Percentiles rank a stretch among this genome's conserved stretches.
Conservation (phyloP, 1,284 basidiomycete species). For the Cutaneotrichosporon arboriforme region DNA sequence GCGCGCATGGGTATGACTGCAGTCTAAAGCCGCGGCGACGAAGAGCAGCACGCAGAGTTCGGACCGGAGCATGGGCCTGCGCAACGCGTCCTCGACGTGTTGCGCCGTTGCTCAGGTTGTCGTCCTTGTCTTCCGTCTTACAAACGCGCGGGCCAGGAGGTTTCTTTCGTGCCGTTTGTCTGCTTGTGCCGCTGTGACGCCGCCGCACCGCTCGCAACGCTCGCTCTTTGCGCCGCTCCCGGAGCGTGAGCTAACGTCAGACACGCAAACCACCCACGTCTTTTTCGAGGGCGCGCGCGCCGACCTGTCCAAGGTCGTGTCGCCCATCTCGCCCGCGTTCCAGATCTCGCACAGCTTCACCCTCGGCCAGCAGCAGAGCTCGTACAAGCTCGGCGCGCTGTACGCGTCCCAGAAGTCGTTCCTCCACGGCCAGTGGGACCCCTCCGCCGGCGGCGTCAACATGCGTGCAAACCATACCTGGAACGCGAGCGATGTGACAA, state of each 20-base stretch:
- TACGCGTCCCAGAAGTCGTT: slow-evolving; percentile 72
- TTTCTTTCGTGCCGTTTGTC: too few relatives aligned
- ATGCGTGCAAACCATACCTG: slow-evolving; percentile 87
- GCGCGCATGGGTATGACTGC: too few relatives aligned
- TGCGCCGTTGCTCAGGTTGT: too few relatives aligned
- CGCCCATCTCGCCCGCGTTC: slow-evolving; percentile 81
- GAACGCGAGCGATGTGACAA: slow-evolving; percentile 72
- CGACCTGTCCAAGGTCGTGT: slow-evolving; percentile 90
- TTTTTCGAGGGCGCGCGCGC: slow-evolving; percentile 96
- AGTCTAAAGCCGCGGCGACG: too few relatives aligned
- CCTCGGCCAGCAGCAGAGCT: slow-evolving; percentile 57
- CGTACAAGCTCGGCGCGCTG: slow-evolving; percentile 92
- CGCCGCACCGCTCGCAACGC: too few relatives aligned
- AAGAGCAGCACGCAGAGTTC: too few relatives aligned
- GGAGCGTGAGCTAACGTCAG: slow-evolving; percentile 48
- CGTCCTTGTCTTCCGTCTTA: too few relatives aligned
- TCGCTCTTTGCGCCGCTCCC: neutral
- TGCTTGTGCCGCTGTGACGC: too few relatives aligned
- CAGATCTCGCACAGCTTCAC: slow-evolving; percentile 96
- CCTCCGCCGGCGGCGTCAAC: slow-evolving; percentile 79
- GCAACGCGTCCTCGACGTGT: too few relatives aligned
- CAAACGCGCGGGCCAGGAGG: too few relatives aligned
- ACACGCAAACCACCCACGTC: slow-evolving; percentile 86
- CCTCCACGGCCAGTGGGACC: slow-evolving; percentile 86
- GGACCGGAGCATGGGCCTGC: too few relatives aligned